Evolutionary conservation across 768 basidiomycete species (phyloP), one percentile per base, ranked within the genome.

Genomic region (Tylopilus plumbeoviolaceoides): DNA sequence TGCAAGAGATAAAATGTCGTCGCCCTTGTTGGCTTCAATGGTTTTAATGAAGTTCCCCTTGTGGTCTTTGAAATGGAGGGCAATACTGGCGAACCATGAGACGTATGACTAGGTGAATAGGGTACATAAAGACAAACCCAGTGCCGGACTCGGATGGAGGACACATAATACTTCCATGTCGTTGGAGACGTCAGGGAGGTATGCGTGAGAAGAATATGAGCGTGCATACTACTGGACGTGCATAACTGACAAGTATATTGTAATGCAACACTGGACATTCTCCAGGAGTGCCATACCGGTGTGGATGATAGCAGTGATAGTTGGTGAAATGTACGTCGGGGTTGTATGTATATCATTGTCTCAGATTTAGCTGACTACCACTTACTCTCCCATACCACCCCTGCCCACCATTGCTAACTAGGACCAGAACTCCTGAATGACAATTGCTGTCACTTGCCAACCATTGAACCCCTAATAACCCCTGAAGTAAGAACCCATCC

Each of bases 1-100:
- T 6, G 95, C 94, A 49, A 99, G 76, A 21, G 85, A 84, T 30
- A 99, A 73, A 33, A 99, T 72, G 65, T 97, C 92, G 65, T 99
- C 95, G 11, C 95, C 97, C 63, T 95, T 93, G 67, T 88, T 94
- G 3, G 80, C 95, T 66, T 98, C 90, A 9, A 97, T 82, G 0
- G 88, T 95, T 71, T 87, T 90, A 40, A 97, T 75, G n/a, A 79
- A 74, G 31, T 77, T 77, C 4, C 93, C 95, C 62, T 91, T 91
- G 9, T 91, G 77, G 67, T 95, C 92, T 57, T 88, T 85, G 76
- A 95, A 99, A 64, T 89, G 84, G 12, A 98, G 73, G 62, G 86
- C 94, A 62, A 98, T 84, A 15, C 95, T 98, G 28, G 39, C 5
- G 3, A 27, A 28, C 17, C 9, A n/a, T 59, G 25, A 61, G 46